Evolutionary conservation across 2,329 filamentous ascomycete species (phyloP).

Genomic region (Trichophyton mentagrophytes): DNA sequence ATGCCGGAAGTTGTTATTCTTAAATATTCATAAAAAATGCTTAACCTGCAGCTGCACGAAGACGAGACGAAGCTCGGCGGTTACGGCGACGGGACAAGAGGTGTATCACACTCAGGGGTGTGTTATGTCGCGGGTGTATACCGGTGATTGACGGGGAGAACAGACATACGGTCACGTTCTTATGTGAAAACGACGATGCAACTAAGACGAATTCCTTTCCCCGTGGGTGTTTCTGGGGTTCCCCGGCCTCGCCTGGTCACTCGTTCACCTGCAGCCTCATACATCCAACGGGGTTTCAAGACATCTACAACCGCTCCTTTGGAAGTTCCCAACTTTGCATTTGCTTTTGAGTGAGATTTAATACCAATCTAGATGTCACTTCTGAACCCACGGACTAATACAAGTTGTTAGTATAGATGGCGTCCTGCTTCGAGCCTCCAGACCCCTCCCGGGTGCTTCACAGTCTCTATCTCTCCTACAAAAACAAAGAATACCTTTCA

Average conservation of each 20-base stretch:
- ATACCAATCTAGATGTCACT: not conserved
- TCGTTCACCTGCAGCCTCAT: not conserved
- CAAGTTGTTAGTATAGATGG: slow-evolving; percentile 60
- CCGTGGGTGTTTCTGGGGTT: not conserved
- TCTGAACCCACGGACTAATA: not conserved
- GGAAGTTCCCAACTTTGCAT: slow-evolving; percentile 28
- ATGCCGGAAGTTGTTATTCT: not conserved
- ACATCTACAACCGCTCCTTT: not conserved
- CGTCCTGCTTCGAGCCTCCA: slow-evolving; percentile 74
- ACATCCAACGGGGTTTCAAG: slow-evolving; percentile 6
- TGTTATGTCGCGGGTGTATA: not conserved
- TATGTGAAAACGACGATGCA: not conserved
- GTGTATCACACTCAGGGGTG: too few species aligned
- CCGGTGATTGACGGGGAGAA: not conserved
- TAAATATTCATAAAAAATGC: too few species aligned
- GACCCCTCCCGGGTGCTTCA: slow-evolving; percentile 64
- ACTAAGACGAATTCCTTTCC: not conserved
- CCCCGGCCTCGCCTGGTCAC: not conserved
- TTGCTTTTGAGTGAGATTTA: slow-evolving; percentile 34
- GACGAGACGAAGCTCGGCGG: too few species aligned
- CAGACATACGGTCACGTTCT: not conserved
- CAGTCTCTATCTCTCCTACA: slow-evolving; percentile 63
- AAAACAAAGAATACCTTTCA: slow-evolving; percentile 68
- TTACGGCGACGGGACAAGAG: too few species aligned
- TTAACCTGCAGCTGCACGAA: too few species aligned